Evolutionary conservation across 306 rosid genomes (phyloP).

Genomic region (Cotoneaster glaucophyllus): DNA sequence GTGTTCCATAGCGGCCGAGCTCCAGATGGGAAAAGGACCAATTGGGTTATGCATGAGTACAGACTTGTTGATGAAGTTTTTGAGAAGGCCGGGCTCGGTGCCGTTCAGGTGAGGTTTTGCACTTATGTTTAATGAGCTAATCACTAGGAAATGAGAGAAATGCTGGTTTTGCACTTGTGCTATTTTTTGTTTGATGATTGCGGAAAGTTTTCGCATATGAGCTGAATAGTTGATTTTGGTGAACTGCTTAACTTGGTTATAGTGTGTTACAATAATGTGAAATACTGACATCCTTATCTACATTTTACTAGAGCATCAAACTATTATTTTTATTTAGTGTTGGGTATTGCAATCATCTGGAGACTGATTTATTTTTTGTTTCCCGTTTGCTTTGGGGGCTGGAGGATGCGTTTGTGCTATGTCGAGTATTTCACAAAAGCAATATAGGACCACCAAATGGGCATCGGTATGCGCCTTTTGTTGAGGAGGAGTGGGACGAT

Average conservation of each 20-base stretch:
- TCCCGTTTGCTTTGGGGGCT: constrained; percentile 34
- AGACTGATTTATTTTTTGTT: not conserved
- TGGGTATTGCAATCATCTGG: constrained; percentile 6
- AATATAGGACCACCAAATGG: constrained; percentile 98
- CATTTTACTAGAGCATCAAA: constrained; percentile 10
- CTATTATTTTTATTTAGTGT: constrained; percentile 4
- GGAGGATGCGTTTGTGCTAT: constrained; percentile 91
- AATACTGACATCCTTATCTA: constrained; percentile 19
- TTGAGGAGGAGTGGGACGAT: constrained; percentile 98
- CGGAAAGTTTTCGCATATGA: constrained; percentile 18
- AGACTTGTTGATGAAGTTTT: constrained; percentile 77
- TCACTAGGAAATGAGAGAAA: constrained; percentile 17
- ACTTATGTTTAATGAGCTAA: not conserved
- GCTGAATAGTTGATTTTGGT: constrained; percentile 11
- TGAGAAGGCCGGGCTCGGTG: constrained; percentile 53
- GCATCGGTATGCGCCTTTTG: constrained; percentile 94
- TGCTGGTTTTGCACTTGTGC: constrained; percentile 6
- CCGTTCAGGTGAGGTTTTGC: constrained; percentile 65
- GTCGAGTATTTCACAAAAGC: constrained; percentile 98
- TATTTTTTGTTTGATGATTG: constrained; percentile 6
- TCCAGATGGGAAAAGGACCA: constrained; percentile 90
- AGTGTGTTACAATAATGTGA: constrained; percentile 22
- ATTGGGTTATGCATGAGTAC: constrained; percentile 99
- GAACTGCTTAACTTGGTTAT: constrained; percentile 19
- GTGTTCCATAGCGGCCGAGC: constrained; percentile 97